Conservation (phyloP, 2,329 filamentous ascomycete species). For the Diaporthe sp. region DNA sequence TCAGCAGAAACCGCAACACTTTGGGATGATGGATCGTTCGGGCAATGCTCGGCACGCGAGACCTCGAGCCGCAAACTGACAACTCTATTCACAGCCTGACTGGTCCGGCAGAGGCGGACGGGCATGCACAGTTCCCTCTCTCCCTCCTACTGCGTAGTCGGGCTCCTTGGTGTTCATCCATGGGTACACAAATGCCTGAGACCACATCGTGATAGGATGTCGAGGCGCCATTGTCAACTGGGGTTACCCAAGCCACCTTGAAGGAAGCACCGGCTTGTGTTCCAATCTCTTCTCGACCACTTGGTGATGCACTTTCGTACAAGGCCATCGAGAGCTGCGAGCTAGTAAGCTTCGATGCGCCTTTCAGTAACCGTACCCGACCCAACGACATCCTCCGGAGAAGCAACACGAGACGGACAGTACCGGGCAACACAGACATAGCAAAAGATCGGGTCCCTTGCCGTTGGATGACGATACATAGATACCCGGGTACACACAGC, state of each 20-base stretch:
- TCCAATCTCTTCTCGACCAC: background rate
- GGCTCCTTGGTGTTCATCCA: slow-evolving; percentile 8
- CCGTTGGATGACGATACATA: slow-evolving; percentile 1
- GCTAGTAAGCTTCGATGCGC: slow-evolving; percentile 8
- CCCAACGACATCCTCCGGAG: background rate
- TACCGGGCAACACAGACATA: background rate
- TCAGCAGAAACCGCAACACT: slow-evolving; percentile 6
- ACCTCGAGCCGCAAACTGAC: slow-evolving; percentile 11
- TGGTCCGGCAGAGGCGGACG: slow-evolving; percentile 13
- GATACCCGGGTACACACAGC: slow-evolving; percentile 23
- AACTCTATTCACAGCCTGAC: slow-evolving; percentile 15
- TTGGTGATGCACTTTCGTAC: slow-evolving; percentile 12
- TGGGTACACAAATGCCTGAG: slow-evolving; percentile 16
- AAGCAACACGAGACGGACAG: background rate
- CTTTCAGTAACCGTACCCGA: background rate
- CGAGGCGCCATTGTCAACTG: slow-evolving; percentile 19
- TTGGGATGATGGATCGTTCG: slow-evolving; percentile 1
- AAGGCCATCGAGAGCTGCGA: slow-evolving; percentile 10
- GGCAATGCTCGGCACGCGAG: slow-evolving; percentile 22
- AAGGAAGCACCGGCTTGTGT: background rate
- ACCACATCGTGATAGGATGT: slow-evolving; percentile 22
- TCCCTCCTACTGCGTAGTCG: slow-evolving; percentile 1
- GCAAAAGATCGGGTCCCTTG: background rate
- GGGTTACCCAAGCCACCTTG: background rate
- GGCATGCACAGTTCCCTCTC: background rate